Conservation (phyloP, 768 basidiomycete species). For the Trichaptum fuscoviolaceum region DNA sequence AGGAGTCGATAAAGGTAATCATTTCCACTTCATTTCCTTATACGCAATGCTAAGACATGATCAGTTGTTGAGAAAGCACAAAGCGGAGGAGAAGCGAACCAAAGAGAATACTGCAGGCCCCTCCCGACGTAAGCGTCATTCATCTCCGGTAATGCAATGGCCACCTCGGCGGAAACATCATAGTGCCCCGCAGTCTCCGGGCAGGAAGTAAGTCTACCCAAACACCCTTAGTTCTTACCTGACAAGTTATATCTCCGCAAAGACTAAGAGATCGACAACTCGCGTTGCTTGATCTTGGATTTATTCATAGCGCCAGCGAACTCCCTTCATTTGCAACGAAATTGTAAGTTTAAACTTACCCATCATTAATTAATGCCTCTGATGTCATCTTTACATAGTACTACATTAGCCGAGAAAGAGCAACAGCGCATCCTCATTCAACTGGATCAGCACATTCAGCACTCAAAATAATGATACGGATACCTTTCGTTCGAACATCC, state of each 20-base stretch:
- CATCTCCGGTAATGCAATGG: conserved; percentile 45
- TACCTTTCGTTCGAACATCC: not conserved
- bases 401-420: not conserved
- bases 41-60: conserved; percentile 2
- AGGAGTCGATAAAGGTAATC: conserved; percentile 2
- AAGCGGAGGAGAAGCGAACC: conserved; percentile 15
- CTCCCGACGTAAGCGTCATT: conserved; percentile 14
- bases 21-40: not conserved
- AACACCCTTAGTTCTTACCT: not conserved
- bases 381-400: not conserved
- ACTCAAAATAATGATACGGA: not conserved
- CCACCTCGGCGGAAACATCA: conserved; percentile 63
- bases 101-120: conserved; percentile 12
- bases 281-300: conserved; percentile 58
- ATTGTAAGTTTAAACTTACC: conserved; percentile 44
- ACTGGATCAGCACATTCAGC: not conserved
- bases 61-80: conserved; percentile 5
- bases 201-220: conserved; percentile 41
- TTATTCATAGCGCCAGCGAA: conserved; percentile 48
- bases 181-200: conserved; percentile 37
- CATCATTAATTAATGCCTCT: not conserved
- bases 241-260: conserved; percentile 2
- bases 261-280: conserved; percentile 52
- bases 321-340: conserved; percentile 54
- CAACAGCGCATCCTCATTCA: not conserved